These are phyloP conservation scores for Eucalyptus pauciflora DNA, from an alignment of 345 rosid genomes.

Conservation along the genomic window DNA sequence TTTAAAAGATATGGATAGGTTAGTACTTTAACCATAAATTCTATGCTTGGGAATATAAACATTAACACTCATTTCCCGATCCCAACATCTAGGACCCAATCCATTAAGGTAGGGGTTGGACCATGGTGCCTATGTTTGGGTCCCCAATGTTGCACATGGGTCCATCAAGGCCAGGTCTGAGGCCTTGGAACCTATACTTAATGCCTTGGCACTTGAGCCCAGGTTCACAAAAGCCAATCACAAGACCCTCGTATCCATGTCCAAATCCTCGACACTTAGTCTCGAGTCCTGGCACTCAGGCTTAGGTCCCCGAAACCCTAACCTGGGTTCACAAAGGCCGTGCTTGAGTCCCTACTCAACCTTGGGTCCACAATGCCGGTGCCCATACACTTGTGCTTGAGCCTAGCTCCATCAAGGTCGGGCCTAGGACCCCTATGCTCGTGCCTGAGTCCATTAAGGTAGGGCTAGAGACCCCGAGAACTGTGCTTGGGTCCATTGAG, in stretches of 20 bases:
- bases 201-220: too few species aligned
- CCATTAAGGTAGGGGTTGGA: too few species aligned
- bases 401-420: too few species aligned
- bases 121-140: too few species aligned
- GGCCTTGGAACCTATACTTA: not conserved
- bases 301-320: not conserved
- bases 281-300: too few species aligned
- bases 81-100: too few species aligned
- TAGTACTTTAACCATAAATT: too few species aligned
- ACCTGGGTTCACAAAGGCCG: not conserved
- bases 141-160: too few species aligned
- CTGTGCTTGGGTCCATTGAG: fast-evolving
- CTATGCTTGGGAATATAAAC: too few species aligned
- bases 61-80: too few species aligned
- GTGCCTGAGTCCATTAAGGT: not conserved
- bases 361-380: not conserved
- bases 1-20: too few species aligned
- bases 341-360: not conserved
- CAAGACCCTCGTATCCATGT: too few species aligned
- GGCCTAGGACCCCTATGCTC: not conserved
- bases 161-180: not conserved
- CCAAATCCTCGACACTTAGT: not conserved
- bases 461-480: not conserved
- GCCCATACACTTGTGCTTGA: not conserved
- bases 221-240: fast-evolving